phyloP scores from a whole-genome alignment of 176 grass and related monocot species.

The Cenchrus fungigraminus region DNA sequence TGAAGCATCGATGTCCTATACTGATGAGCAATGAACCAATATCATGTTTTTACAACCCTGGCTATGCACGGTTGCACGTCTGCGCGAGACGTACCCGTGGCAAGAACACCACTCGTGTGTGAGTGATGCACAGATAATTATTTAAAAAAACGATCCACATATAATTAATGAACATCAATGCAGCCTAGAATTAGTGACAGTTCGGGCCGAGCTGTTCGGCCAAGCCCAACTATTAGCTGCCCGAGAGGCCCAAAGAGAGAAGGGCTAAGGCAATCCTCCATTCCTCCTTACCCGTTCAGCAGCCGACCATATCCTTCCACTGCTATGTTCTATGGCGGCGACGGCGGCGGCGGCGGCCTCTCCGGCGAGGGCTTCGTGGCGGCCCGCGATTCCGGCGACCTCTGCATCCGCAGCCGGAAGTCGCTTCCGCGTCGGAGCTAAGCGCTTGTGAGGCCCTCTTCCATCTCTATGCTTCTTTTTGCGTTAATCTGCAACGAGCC shows the following conservation, averaged over 20 bases:
- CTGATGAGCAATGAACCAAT: too few relatives aligned
- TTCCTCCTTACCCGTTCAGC: constrained; percentile 20
- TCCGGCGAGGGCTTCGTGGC: constrained; percentile 43
- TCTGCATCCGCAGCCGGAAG: not conserved
- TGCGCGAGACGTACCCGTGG: too few relatives aligned
- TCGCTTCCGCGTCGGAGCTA: constrained; percentile 19
- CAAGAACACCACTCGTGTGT: too few relatives aligned
- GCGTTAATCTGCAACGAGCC: not conserved
- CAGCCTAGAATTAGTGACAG: too few relatives aligned
- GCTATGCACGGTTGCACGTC: too few relatives aligned
- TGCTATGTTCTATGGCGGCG: constrained; percentile 16
- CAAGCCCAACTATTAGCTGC: not conserved
- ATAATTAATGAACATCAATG: too few relatives aligned
- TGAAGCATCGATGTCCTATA: too few relatives aligned
- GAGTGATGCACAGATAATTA: too few relatives aligned
- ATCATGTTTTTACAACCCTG: too few relatives aligned
- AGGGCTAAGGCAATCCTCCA: too few relatives aligned
- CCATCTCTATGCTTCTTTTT: not conserved
- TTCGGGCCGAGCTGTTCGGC: not conserved
- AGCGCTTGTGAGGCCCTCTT: constrained; percentile 38
- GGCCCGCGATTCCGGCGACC: not conserved
- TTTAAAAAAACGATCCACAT: too few relatives aligned
- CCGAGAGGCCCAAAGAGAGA: not conserved
- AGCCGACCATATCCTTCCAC: constrained; percentile 31
- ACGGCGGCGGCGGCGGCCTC: constrained; percentile 27